These are phyloP conservation scores for Tulasnella sp. DNA, from an alignment of 768 basidiomycete species.

Conservation along the genomic window DNA sequence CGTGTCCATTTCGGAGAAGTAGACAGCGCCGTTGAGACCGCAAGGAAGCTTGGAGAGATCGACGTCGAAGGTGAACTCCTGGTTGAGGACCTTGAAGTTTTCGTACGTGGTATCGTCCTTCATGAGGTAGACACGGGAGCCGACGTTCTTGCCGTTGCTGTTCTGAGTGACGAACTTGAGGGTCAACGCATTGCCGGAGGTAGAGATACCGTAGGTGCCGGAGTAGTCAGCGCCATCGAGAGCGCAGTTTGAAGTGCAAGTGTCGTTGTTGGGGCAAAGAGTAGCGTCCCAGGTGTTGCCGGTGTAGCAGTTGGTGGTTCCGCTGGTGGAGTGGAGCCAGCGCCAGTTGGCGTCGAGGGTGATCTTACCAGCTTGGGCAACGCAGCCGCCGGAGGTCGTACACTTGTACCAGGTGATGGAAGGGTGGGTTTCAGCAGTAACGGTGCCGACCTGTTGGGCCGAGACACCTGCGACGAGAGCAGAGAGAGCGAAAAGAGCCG, in stretches of 20 bases:
- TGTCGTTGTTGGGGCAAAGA: slow-evolving; percentile 43
- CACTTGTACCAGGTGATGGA: slow-evolving; percentile 53
- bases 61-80: slow-evolving; percentile 65
- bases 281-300: slow-evolving; percentile 59
- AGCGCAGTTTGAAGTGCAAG: slow-evolving; percentile 52
- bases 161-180: slow-evolving; percentile 35
- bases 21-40: slow-evolving; percentile 64
- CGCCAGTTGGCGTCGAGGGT: slow-evolving; percentile 38
- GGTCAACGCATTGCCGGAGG: slow-evolving; percentile 35
- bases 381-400: slow-evolving; percentile 44
- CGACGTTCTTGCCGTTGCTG: slow-evolving; percentile 28
- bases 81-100: slow-evolving; percentile 57
- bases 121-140: slow-evolving; percentile 53
- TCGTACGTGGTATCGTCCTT: slow-evolving; percentile 48
- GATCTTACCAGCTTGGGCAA: background rate
- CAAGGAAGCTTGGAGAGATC: slow-evolving; percentile 61
- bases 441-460: slow-evolving; percentile 55
- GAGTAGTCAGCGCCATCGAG: slow-evolving; percentile 43
- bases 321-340: slow-evolving; percentile 46
- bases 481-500: slow-evolving; percentile 31
- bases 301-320: slow-evolving; percentile 52
- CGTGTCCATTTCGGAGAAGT: slow-evolving; percentile 63
- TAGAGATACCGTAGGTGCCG: slow-evolving; percentile 36
- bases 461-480: slow-evolving; percentile 28
- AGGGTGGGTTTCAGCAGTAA: slow-evolving; percentile 55